These are phyloP conservation scores for Prunus fruticosa DNA, from an alignment of 306 rosid species.

Conservation along the genomic window DNA sequence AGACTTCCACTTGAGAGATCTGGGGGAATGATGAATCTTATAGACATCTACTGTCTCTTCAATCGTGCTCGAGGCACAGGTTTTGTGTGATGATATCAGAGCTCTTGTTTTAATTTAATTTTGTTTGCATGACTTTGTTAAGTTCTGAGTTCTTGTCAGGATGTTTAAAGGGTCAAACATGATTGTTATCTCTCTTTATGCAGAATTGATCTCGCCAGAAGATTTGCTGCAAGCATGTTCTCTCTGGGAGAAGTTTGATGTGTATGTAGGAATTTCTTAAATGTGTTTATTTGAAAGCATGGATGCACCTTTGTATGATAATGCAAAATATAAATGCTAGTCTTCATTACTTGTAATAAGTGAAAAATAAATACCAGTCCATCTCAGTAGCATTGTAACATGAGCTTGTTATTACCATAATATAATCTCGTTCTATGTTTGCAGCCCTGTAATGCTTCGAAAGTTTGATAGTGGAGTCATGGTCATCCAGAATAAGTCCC, in stretches of 20 bases:
- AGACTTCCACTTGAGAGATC: conserved; percentile 83
- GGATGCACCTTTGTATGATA: not conserved
- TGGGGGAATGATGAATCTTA: conserved; percentile 91
- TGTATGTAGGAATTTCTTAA: conserved; percentile 53
- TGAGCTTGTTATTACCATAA: not conserved
- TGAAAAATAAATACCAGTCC: not conserved
- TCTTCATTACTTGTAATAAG: not conserved
- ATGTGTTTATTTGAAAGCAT: conserved; percentile 18
- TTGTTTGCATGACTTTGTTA: conserved; percentile 12
- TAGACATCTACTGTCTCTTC: conserved; percentile 88
- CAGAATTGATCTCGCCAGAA: conserved; percentile 97
- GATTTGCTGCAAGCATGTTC: conserved; percentile 94
- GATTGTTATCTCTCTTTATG: conserved; percentile 18
- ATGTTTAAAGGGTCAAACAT: not conserved
- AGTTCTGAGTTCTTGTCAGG: conserved; percentile 4
- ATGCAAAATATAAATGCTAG: not conserved
- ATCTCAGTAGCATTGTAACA: not conserved
- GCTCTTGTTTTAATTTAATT: conserved; percentile 4
- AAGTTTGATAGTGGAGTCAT: conserved; percentile 98
- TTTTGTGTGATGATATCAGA: conserved; percentile 18
- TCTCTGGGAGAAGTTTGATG: conserved; percentile 96
- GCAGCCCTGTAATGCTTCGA: conserved; percentile 81
- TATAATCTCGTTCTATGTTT: not conserved
- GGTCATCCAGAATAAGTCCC: conserved; percentile 93
- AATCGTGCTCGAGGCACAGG: conserved; percentile 99